Percentiles rank a stretch among this genome's conserved stretches.
Conservation (phyloP, 2,329 filamentous ascomycete genomes). For the Aspergillus arachidicola region DNA sequence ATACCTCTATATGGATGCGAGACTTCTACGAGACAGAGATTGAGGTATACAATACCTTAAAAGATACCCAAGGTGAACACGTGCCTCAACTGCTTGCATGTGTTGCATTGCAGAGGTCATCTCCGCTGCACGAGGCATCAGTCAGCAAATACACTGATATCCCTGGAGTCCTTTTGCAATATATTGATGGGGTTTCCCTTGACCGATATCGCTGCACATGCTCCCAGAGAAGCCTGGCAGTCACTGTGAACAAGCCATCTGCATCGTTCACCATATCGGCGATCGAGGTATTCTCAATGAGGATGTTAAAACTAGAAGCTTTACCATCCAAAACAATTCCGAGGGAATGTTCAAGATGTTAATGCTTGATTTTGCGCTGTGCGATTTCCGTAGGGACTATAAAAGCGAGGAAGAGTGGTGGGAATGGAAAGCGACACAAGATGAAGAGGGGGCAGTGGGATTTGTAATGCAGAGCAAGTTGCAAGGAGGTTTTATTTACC, state of each 20-base stretch:
- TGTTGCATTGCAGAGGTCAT: background rate
- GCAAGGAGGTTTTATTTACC: conserved; percentile 20
- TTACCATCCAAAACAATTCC: conserved; percentile 9
- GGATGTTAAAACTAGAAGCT: conserved; percentile 24
- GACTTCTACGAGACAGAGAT: conserved; percentile 18
- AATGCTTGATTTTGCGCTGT: conserved; percentile 22
- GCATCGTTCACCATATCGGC: background rate
- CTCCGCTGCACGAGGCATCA: background rate
- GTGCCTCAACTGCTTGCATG: conserved; percentile 17
- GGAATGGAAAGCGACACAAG: conserved; percentile 18
- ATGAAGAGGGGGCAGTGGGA: conserved; percentile 21
- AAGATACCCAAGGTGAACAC: conserved; percentile 20
- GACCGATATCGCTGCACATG: conserved; percentile 14
- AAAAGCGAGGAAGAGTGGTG: conserved; percentile 16
- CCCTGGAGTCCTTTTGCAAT: conserved; percentile 21
- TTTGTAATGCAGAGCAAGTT: conserved; percentile 20
- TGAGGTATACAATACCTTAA: conserved; percentile 17
- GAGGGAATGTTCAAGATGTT: conserved; percentile 9
- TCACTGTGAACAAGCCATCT: background rate
- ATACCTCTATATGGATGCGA: conserved; percentile 16
- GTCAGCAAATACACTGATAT: conserved; percentile 11
- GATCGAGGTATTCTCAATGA: conserved; percentile 18
- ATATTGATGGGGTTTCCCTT: conserved; percentile 22
- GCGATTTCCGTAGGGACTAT: conserved; percentile 16
- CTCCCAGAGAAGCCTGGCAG: conserved; percentile 7